Evolutionary conservation across 805 yeast genomes (phyloP).

Genomic region (Monosporozyma aerobia): DNA sequence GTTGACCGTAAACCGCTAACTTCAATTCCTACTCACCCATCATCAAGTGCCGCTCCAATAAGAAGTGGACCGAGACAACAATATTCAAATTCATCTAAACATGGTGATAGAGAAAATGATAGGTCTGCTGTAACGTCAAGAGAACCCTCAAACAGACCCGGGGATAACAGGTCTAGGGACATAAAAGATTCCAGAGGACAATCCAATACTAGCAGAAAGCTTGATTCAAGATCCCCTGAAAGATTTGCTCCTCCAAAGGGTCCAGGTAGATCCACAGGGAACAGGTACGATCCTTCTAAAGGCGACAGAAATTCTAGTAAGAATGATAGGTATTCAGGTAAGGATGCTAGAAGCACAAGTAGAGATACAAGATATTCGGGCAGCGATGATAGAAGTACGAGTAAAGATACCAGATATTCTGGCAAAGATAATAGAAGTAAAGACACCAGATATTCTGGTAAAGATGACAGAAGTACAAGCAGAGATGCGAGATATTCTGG

Average conservation of each 20-base stretch:
- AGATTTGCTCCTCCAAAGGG: background rate
- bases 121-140: constrained; percentile 7
- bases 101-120: background rate
- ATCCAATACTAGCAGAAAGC: background rate
- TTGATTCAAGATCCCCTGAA: background rate
- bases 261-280: background rate
- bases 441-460: background rate
- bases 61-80: background rate
- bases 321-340: background rate
- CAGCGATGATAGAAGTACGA: too few relatives aligned
- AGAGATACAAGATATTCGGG: too few relatives aligned
- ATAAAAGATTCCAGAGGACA: background rate
- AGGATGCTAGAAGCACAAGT: too few relatives aligned
- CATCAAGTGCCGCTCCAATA: background rate
- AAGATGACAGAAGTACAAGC: background rate
- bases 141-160: background rate
- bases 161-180: background rate
- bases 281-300: background rate
- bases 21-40: background rate
- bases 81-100: background rate
- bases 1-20: background rate
- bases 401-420: background rate
- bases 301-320: background rate
- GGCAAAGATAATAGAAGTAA: background rate
- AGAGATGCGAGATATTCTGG: background rate